Evolutionary conservation across 129 eudicot species (phyloP).

Genomic region (Deinandra increscens): DNA sequence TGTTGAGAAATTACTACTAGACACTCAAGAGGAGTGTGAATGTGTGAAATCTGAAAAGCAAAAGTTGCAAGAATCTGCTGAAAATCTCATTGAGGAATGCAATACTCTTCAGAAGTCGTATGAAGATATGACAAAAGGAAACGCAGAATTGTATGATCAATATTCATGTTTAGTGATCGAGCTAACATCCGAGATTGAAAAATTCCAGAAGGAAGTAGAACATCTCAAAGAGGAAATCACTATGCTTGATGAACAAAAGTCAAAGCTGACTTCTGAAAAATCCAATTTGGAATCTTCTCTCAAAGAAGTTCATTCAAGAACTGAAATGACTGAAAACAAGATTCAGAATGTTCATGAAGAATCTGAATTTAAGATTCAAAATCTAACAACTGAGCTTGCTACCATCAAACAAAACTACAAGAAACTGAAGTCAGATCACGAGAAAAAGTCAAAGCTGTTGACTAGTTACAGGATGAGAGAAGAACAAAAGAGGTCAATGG

Average conservation of each 20-base stretch:
- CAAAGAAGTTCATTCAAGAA: constrained; percentile 35
- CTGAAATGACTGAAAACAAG: constrained; percentile 35
- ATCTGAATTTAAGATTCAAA: constrained; percentile 42
- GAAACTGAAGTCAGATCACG: constrained; percentile 41
- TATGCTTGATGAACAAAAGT: constrained; percentile 41
- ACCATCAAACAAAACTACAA: constrained; percentile 34
- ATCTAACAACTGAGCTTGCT: constrained; percentile 41
- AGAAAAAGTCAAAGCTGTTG: constrained; percentile 46
- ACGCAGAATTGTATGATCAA: constrained; percentile 39
- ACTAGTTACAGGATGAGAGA: constrained; percentile 50
- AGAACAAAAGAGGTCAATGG: constrained; percentile 49
- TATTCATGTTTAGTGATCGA: constrained; percentile 42
- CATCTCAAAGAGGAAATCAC: constrained; percentile 41
- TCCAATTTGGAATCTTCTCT: constrained; percentile 48
- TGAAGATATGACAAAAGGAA: constrained; percentile 48
- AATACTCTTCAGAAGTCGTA: constrained; percentile 43
- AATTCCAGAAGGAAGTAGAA: constrained; percentile 47
- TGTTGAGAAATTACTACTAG: constrained; percentile 26
- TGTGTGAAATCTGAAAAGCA: constrained; percentile 41
- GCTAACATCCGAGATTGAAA: constrained; percentile 46
- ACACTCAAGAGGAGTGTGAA: constrained; percentile 54
- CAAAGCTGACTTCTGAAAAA: constrained; percentile 41
- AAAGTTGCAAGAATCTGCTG: constrained; percentile 50
- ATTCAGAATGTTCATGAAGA: constrained; percentile 37
- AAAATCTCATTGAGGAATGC: constrained; percentile 44